Base-by-base conservation (phyloP, 768 basidiomycete species). In the Phylloporus sp. region DNA sequence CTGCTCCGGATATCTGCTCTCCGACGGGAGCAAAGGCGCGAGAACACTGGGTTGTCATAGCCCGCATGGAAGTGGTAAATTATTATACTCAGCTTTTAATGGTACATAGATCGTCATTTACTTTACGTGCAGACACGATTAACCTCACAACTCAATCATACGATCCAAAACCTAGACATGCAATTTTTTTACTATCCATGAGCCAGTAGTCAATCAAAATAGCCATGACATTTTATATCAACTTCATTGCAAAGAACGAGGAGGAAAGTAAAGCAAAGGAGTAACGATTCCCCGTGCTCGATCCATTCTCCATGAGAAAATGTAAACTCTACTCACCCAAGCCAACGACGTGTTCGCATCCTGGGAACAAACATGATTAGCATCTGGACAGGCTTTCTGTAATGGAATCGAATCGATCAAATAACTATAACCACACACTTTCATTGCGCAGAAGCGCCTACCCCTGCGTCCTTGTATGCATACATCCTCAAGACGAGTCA, bases 1-100 rank as follows among this genome's bases (percentile, higher is more conserved):
- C 62, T 91, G 24, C 67, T 93, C 38, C 76, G 85, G 55, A 82
- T 80, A 6, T 78, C 78, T 3, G 89, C 88, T 43, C 73, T 74
- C n/a, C 77, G 70, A 53, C 74, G 78, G 27, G 80, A 78, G 51
- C 67, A 61, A 5, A 46, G 20, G 18, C 47, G 22, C 16, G 53
- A 49, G 9, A 13, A 1, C 11, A 26, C 27, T 23, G 49, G 34
- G 3, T 22, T 43, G 9, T 52, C 55, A 0, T 64, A 61, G 43
- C 18, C 2, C 6, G 0, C 20, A 1, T 1, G 1, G 28, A 26
- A 26, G 23, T 23, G 29, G 16, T 54, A 49, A 43, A 16, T 39
- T 52, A 55, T 40, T n/a, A 6, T 56, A 61, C 22, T 50, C 49
- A 20, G 9, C 23, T 57, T 54, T 45, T 18, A 23, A 18, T 42